Evolutionary conservation across 2,329 filamentous ascomycete species (phyloP).

Genomic region (Aspergillus pseudotamarii): DNA sequence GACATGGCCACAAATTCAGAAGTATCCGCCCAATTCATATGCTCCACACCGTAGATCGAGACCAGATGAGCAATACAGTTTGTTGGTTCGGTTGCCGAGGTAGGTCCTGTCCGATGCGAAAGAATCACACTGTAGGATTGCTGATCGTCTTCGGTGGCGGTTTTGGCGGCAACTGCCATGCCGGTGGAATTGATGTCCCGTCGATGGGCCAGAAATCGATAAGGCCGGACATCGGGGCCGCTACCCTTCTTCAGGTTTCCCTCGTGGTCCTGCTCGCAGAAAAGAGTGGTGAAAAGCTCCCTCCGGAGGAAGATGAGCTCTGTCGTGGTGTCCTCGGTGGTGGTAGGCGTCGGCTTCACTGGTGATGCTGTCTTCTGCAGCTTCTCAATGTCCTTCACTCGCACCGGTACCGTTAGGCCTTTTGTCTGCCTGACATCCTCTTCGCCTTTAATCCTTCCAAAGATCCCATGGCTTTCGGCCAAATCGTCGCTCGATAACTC

Average conservation of each 20-base stretch:
- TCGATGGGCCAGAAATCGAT: slow-evolving; percentile 42
- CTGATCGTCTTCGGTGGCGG: slow-evolving; percentile 30
- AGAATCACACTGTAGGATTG: slow-evolving; percentile 42
- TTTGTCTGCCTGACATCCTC: too few species aligned
- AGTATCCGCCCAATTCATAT: slow-evolving; percentile 13
- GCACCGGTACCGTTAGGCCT: too few species aligned
- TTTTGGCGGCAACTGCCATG: slow-evolving; percentile 39
- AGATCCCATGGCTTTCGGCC: neutral
- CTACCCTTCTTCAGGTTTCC: neutral
- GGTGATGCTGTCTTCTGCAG: too few species aligned
- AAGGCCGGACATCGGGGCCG: neutral
- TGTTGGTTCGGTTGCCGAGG: slow-evolving; percentile 28
- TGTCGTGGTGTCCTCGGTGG: slow-evolving; percentile 23
- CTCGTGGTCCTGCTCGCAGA: neutral
- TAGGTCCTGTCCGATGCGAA: slow-evolving; percentile 34
- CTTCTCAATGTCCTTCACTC: too few species aligned
- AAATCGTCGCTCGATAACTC: slow-evolving; percentile 23
- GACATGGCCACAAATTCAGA: slow-evolving; percentile 34
- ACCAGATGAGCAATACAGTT: slow-evolving; percentile 42
- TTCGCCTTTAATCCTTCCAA: too few species aligned
- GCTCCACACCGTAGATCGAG: slow-evolving; percentile 27
- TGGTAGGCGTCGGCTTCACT: too few species aligned
- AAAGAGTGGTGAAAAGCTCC: slow-evolving; percentile 1
- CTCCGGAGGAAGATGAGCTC: slow-evolving; percentile 15
- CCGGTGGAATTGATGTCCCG: slow-evolving; percentile 44